phyloP scores from a whole-genome alignment of 192 early-diverging fungal genomes.

The Thoreauomyces humboldtii region DNA sequence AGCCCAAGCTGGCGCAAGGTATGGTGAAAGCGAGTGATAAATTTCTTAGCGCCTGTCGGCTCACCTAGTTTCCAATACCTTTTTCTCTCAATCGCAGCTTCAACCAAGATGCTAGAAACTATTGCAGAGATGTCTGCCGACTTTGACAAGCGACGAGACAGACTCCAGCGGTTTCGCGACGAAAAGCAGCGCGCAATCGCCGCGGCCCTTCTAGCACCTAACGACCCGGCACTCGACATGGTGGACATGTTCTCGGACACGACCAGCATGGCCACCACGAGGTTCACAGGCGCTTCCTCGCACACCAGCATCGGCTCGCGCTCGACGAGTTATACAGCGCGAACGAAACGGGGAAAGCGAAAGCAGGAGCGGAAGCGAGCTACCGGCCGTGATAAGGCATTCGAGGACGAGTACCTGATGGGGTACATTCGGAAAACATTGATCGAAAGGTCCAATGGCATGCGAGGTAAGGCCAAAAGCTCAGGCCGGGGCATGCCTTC shows the following conservation, averaged over 20 bases:
- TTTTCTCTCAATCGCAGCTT: no score
- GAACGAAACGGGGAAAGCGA: constrained; percentile 53
- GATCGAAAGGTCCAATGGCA: constrained; percentile 50
- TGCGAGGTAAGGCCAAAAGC: constrained; percentile 49
- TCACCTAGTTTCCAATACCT: no score
- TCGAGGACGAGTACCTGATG: constrained; percentile 88
- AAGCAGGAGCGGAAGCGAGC: constrained; percentile 74
- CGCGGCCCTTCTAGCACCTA: neutral
- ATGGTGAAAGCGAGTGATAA: no score
- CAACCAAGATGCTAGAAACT: constrained; percentile 57
- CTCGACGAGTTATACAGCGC: constrained; percentile 42
- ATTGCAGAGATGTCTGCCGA: constrained; percentile 58
- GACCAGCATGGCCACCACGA: constrained; percentile 85
- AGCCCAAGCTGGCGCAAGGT: no score
- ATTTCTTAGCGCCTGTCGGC: no score
- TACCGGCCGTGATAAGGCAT: constrained; percentile 85
- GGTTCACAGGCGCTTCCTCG: constrained; percentile 63
- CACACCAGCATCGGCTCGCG: constrained; percentile 45
- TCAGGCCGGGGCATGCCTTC: neutral
- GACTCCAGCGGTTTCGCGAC: constrained; percentile 58
- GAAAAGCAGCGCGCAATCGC: constrained; percentile 45
- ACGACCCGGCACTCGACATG: constrained; percentile 67
- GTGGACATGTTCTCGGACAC: constrained; percentile 96
- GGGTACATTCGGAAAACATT: constrained; percentile 60
- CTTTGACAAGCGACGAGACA: constrained; percentile 59